These are phyloP conservation scores for Solanum hybrid DNA, from an alignment of 305 asterid species.

Conservation along the genomic window DNA sequence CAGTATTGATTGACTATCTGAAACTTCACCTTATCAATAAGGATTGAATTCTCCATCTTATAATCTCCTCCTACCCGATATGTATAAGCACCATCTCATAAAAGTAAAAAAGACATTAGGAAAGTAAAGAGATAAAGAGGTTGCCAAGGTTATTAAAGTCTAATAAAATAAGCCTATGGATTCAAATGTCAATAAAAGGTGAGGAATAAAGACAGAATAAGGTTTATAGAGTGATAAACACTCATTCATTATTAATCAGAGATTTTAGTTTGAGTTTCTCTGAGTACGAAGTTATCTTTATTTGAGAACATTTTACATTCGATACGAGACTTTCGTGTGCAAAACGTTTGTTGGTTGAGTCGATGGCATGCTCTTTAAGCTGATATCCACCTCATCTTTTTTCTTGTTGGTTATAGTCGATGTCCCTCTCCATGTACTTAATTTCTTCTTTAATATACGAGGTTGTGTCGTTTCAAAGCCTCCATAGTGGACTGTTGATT, in stretches of 20 bases:
- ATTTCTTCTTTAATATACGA: no score
- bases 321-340: background rate
- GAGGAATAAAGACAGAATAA: no score
- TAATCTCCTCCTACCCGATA: background rate
- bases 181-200: background rate
- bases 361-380: no score
- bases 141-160: no score
- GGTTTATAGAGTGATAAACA: fast-evolving
- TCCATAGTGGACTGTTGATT: background rate
- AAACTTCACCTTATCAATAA: background rate
- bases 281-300: fast-evolving
- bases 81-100: background rate
- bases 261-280: fast-evolving
- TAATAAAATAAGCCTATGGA: background rate
- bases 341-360: no score
- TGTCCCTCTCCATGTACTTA: no score
- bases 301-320: background rate
- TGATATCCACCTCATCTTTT: no score
- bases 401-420: no score
- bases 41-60: no score
- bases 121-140: background rate
- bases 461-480: background rate
- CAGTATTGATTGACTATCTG: no score
- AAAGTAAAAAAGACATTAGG: background rate
- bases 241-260: no score